Conservation (phyloP, 2,329 filamentous ascomycete species). For the Periconia digitata region DNA sequence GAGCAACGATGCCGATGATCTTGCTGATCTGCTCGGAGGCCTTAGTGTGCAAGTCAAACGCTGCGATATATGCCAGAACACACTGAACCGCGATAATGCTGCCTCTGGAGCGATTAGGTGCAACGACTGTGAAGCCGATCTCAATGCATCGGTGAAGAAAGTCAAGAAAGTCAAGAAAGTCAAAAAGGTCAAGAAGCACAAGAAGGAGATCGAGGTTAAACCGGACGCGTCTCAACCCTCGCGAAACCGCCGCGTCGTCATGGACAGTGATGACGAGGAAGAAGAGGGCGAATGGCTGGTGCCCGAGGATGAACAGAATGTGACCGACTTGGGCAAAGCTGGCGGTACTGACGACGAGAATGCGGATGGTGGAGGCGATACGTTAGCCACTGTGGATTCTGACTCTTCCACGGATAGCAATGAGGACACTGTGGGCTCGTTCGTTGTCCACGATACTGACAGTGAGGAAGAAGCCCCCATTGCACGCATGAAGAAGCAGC, state of each 20-base stretch:
- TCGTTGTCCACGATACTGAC: conserved; percentile 41
- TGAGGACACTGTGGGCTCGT: conserved; percentile 40
- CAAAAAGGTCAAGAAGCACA: conserved; percentile 45
- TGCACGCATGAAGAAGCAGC: conserved; percentile 34
- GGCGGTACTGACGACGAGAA: conserved; percentile 88
- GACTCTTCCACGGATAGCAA: conserved; percentile 63
- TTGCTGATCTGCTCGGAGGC: conserved; percentile 84
- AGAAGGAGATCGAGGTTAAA: conserved; percentile 34
- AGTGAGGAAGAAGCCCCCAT: conserved; percentile 42
- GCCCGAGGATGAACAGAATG: conserved; percentile 63
- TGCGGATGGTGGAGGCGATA: conserved; percentile 83
- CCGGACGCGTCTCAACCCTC: conserved; percentile 18
- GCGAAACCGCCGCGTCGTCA: conserved; percentile 49
- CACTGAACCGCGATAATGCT: conserved; percentile 61
- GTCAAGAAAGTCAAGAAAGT: conserved; percentile 51
- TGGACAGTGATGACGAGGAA: conserved; percentile 68
- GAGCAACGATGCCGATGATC: conserved; percentile 71
- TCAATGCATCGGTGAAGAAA: conserved; percentile 58
- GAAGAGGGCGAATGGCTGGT: conserved; percentile 80
- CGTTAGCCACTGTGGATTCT: conserved; percentile 72
- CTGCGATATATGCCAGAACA: conserved; percentile 80
- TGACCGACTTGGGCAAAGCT: conserved; percentile 68
- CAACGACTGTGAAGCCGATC: conserved; percentile 71
- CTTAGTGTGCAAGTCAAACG: conserved; percentile 76
- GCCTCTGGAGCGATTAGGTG: conserved; percentile 62